Conservation (phyloP, 139 green algal species). For the Zygnema circumcarinatum region DNA sequence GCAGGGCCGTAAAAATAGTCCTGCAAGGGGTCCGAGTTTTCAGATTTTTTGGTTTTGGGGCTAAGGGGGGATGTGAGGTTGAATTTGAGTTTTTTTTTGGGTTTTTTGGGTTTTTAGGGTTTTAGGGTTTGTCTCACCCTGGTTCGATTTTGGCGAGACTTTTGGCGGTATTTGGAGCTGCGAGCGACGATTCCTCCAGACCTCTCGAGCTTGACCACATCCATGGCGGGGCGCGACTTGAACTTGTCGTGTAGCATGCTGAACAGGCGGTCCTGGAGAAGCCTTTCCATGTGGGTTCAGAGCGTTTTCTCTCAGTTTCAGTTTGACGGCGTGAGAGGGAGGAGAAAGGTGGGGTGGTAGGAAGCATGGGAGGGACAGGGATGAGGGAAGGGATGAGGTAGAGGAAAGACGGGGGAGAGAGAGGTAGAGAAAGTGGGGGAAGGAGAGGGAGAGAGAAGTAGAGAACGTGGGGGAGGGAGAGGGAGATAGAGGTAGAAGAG, state of each 20-base stretch:
- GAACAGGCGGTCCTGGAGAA: slow-evolving; percentile 81
- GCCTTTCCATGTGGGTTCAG: no score
- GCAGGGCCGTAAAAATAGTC: slow-evolving; percentile 92
- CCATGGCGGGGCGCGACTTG: background rate
- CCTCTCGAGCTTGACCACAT: slow-evolving; percentile 80
- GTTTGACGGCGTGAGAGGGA: no score
- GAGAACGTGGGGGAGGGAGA: background rate
- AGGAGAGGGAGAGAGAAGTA: background rate
- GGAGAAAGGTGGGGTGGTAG: background rate
- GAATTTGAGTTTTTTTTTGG: no score
- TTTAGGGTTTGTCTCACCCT: background rate
- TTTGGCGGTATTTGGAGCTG: slow-evolving; percentile 63
- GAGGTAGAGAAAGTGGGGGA: background rate
- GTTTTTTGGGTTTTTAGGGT: background rate
- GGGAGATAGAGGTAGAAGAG: background rate
- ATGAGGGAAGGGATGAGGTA: background rate
- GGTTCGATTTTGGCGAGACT: slow-evolving; percentile 65
- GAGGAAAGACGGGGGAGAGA: background rate
- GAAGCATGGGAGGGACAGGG: background rate
- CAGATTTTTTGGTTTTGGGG: background rate
- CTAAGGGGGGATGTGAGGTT: background rate
- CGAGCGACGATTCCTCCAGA: slow-evolving; percentile 85
- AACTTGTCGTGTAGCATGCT: slow-evolving; percentile 47
- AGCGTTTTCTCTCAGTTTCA: no score
- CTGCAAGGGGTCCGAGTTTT: slow-evolving; percentile 15